Percentiles rank a stretch among this genome's conserved stretches.
Evolutionary conservation across 352 stramenopile genomes (phyloP).

Genomic region (Phytopythium aichiense): DNA sequence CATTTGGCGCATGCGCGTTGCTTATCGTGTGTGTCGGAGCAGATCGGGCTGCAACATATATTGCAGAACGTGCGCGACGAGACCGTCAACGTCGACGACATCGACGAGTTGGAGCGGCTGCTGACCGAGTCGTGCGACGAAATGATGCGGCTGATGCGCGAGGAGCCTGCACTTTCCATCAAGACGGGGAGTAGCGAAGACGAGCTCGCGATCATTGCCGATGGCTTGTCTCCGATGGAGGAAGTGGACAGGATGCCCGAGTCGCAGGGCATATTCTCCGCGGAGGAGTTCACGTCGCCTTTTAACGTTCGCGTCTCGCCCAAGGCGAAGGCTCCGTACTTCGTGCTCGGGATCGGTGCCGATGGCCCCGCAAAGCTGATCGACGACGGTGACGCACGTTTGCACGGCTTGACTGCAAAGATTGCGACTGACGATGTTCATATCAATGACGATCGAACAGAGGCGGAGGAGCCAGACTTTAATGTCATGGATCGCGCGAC

Average conservation of each 20-base stretch:
- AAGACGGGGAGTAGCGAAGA: conserved; percentile 4
- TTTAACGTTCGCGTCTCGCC: conserved; percentile 70
- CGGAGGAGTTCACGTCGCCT: conserved; percentile 65
- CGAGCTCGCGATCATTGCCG: not conserved
- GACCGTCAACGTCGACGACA: conserved; percentile 68
- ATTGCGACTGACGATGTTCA: not conserved
- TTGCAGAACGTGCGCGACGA: conserved; percentile 71
- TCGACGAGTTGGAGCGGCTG: conserved; percentile 45
- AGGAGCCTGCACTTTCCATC: conserved; percentile 10
- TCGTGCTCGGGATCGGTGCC: conserved; percentile 43
- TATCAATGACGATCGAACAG: conserved; percentile 10
- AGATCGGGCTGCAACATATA: conserved; percentile 82
- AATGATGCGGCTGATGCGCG: conserved; percentile 67
- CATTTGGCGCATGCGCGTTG: not conserved
- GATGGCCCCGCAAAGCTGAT: conserved; percentile 14
- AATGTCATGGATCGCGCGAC: conserved; percentile 78
- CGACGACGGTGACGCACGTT: conserved; percentile 27
- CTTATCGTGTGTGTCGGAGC: not conserved
- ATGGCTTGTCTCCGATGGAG: not conserved
- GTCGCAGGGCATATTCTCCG: conserved; percentile 14
- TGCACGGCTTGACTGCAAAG: not conserved
- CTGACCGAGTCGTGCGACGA: conserved; percentile 65
- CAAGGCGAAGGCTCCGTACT: conserved; percentile 56
- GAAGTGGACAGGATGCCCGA: not conserved
- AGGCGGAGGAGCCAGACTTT: conserved; percentile 50